phyloP scores from a whole-genome alignment of 306 rosid genomes.

The Ormosia semicastrata region DNA sequence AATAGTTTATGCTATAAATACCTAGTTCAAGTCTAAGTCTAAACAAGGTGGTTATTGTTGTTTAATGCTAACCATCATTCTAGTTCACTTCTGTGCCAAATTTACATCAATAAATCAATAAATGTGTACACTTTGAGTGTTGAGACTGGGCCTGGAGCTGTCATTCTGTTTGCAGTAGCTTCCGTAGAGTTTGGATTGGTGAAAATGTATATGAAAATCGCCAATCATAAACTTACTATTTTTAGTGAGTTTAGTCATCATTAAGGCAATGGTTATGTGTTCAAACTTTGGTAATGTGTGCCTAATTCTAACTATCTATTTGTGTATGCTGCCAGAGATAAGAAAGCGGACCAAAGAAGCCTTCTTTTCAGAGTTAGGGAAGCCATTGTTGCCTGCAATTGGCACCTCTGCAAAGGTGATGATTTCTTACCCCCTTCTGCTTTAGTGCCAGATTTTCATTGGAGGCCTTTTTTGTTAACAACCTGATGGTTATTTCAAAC shows the following conservation, averaged over 20 bases:
- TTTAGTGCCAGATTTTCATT: neutral
- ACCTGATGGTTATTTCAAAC: neutral
- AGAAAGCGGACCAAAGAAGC: conserved; percentile 76
- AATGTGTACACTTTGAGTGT: neutral
- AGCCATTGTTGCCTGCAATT: conserved; percentile 31
- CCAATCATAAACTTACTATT: neutral
- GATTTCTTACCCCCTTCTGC: neutral
- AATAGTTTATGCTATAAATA: neutral
- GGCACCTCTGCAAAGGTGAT: conserved; percentile 53
- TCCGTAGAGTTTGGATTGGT: neutral
- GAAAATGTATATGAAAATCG: neutral
- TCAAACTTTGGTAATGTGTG: neutral
- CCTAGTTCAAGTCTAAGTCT: neutral
- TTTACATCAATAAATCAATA: neutral
- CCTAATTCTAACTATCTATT: conserved; percentile 6
- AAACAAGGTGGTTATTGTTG: neutral
- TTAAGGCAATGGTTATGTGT: neutral
- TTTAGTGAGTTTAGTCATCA: neutral
- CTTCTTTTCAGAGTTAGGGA: conserved; percentile 87
- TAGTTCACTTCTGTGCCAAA: neutral
- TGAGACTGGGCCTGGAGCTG: neutral
- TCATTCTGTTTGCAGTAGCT: neutral
- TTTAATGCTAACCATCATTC: neutral
- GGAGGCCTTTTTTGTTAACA: neutral
- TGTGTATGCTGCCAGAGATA: conserved; percentile 54